Base-by-base conservation (phyloP, 2,329 filamentous ascomycete species). In the Colletotrichum horii region DNA sequence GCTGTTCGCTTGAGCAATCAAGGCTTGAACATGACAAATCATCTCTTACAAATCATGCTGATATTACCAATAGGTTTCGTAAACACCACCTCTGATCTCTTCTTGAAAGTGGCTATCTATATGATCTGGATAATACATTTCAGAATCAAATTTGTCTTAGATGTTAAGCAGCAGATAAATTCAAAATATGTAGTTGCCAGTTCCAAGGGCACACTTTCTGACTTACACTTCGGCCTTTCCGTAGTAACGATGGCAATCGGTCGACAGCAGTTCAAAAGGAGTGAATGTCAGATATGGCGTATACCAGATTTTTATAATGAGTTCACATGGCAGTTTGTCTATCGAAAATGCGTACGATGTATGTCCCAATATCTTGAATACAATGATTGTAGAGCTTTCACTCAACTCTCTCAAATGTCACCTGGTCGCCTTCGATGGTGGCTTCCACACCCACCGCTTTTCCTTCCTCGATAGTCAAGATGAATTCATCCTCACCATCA, bases 371-470 rank as follows among this genome's bases (percentile, higher is more conserved):
- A 1, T 52, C n/a, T 52, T 52, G 11, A 6, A 52, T 22, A 4
- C n/a, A 52, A 22, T 52, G 11, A 52, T n/a, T 48, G 11, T 1
- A 52, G n/a, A 52, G 19, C 11, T 32, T 2, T 61, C 1, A 61
- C 28, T 61, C 58, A 14, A 34, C 3, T 26, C 58, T 34, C 16
- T 32, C 32, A 22, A 61, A 61, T 22, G 7, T 61, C 26, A 4
- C 0, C 58, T 24, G 58, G 4, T 32, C 58, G n/a, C 30, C 28
- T 34, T 0, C 28, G 1, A n/a, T 8, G 9, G 28, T 0, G 0
- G 0, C 43, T 52, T 52, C 43, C 30, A 61, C 30, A 9, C 4
- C 32, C 26, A 32, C 1, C 12, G 32, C 19, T 32, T 34, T 61
- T 0, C 58, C 58, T 4, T 24, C 30, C 58, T 61, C 58, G 3